Evolutionary conservation across 305 asterid species (phyloP).

Genomic region (Fraxinus nigra): DNA sequence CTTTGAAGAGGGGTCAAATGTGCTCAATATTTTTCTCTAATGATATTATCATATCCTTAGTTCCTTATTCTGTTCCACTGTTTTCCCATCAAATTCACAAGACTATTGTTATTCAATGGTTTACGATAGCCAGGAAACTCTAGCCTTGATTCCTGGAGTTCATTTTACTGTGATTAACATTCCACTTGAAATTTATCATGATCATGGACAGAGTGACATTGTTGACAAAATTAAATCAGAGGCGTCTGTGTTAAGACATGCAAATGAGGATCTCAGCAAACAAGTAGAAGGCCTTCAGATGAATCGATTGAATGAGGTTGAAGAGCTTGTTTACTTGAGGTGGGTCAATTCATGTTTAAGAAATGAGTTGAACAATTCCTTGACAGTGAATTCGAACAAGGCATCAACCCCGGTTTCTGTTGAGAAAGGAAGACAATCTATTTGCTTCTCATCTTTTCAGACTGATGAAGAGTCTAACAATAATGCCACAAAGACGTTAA

Average conservation of each 20-base stretch:
- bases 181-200: slow-evolving; percentile 15
- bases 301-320: slow-evolving; percentile 85
- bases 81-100: slow-evolving; percentile 3
- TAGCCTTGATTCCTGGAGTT: background rate
- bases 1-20: background rate
- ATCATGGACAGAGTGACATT: slow-evolving; percentile 42
- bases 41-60: background rate
- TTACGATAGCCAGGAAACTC: background rate
- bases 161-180: slow-evolving; percentile 10
- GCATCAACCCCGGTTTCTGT: slow-evolving; percentile 40
- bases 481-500: slow-evolving; percentile 44
- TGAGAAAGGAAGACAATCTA: slow-evolving; percentile 57
- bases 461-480: slow-evolving; percentile 52
- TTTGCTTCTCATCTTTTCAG: slow-evolving; percentile 53
- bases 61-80: background rate
- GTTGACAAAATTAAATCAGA: slow-evolving; percentile 73
- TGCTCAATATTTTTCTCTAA: background rate
- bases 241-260: slow-evolving; percentile 64
- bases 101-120: background rate
- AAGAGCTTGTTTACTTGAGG: slow-evolving; percentile 83
- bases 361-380: slow-evolving; percentile 58
- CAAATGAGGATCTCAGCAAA: slow-evolving; percentile 75
- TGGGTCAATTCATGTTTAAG: slow-evolving; percentile 92
- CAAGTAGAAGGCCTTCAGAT: slow-evolving; percentile 95
- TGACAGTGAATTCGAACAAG: slow-evolving; percentile 36